Conservation (phyloP, 2,329 filamentous ascomycete species). For the Fusarium denticulatum region DNA sequence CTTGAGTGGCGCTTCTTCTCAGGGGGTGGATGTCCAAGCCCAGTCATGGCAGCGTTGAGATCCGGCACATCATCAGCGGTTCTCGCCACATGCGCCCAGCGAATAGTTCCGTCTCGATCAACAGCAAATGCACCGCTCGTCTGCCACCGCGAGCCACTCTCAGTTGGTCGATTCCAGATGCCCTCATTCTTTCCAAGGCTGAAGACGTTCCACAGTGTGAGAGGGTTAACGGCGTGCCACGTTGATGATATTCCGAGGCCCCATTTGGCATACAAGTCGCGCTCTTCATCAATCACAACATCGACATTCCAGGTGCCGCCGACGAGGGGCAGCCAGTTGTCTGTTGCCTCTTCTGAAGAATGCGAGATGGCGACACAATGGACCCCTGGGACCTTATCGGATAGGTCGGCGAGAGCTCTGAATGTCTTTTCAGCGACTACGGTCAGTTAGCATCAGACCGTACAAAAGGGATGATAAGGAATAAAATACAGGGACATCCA, state of each 20-base stretch:
- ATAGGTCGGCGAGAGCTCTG: constrained; percentile 61
- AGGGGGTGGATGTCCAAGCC: constrained; percentile 36
- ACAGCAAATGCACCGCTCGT: constrained; percentile 70
- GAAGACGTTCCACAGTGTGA: constrained; percentile 66
- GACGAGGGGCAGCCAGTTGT: constrained; percentile 66
- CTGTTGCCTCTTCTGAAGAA: constrained; percentile 61
- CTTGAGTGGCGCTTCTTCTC: not conserved
- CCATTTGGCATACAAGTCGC: constrained; percentile 71
- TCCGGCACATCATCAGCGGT: constrained; percentile 48
- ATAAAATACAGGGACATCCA: constrained; percentile 72
- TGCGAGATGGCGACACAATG: constrained; percentile 72
- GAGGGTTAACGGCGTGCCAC: constrained; percentile 70
- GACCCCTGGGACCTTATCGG: constrained; percentile 58
- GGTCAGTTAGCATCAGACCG: not conserved
- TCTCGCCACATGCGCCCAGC: constrained; percentile 45
- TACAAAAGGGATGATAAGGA: not conserved
- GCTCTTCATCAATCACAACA: constrained; percentile 68
- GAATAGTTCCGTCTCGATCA: constrained; percentile 45
- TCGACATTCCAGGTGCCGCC: constrained; percentile 66
- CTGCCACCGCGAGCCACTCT: constrained; percentile 76
- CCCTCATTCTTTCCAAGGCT: constrained; percentile 69
- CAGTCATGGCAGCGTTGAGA: constrained; percentile 42
- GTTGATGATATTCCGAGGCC: constrained; percentile 69
- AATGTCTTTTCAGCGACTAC: constrained; percentile 76
- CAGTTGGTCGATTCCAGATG: constrained; percentile 72